Evolutionary conservation across 2,329 filamentous ascomycete species (phyloP).

Genomic region (Monilinia aucupariae): DNA sequence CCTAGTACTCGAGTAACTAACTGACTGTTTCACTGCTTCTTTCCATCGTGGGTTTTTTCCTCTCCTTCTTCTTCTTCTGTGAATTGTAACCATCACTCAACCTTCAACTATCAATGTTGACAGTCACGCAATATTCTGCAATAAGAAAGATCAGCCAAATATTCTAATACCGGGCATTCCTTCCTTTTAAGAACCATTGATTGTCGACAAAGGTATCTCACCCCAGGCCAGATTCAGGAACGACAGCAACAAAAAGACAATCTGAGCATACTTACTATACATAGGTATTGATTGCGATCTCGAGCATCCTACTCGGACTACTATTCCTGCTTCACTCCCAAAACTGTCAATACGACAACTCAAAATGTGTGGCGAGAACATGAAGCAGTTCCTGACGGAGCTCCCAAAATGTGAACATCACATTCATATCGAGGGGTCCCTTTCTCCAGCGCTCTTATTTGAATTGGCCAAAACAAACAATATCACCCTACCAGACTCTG

Average conservation of each 20-base stretch:
- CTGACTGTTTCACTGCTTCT: background rate
- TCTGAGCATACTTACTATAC: background rate
- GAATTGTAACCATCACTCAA: background rate
- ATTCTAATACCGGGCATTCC: background rate
- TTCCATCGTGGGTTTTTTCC: background rate
- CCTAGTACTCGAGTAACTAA: too few species aligned
- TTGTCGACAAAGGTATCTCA: background rate
- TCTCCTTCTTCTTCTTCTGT: background rate
- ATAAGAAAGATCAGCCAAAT: background rate
- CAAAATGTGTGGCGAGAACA: constrained; percentile 28
- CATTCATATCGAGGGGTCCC: constrained; percentile 71
- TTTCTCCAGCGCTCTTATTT: constrained; percentile 67
- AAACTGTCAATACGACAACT: background rate
- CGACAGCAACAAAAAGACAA: background rate
- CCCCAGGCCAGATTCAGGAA: background rate
- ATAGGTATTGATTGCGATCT: background rate
- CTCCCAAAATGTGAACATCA: constrained; percentile 81
- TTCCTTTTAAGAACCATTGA: background rate
- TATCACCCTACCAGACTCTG: constrained; percentile 52
- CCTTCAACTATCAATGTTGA: background rate
- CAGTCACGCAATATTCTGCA: background rate
- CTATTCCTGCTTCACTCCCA: background rate
- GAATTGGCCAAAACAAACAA: constrained; percentile 60
- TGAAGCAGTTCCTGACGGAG: constrained; percentile 49
- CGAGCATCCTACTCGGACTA: background rate